Conservation (phyloP, 495 filamentous ascomycete species). For the Talaromyces thailandensis region DNA sequence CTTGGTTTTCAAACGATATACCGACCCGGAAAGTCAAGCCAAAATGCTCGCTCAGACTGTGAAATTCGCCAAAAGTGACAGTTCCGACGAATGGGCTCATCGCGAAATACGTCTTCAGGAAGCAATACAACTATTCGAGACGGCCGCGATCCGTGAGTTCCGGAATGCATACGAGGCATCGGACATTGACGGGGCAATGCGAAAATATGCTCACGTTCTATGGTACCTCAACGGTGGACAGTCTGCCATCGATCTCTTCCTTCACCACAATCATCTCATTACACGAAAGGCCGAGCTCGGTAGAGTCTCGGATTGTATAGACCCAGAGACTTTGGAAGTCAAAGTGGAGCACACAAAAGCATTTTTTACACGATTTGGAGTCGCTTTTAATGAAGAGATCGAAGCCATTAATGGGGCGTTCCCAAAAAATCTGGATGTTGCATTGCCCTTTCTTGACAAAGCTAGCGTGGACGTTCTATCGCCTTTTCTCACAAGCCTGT, state of each 20-base stretch:
- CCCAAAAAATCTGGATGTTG: slow-evolving; percentile 62
- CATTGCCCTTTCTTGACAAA: slow-evolving; percentile 70
- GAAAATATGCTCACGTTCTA: slow-evolving; percentile 78
- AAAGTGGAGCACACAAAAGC: slow-evolving; percentile 66
- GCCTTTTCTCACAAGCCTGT: slow-evolving; percentile 77
- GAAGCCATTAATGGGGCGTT: slow-evolving; percentile 77
- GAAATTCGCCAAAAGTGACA: slow-evolving; percentile 72
- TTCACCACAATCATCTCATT: slow-evolving; percentile 79
- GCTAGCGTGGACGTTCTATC: slow-evolving; percentile 75
- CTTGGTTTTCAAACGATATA: slow-evolving; percentile 74
- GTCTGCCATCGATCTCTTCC: slow-evolving; percentile 72
- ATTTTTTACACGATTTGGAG: slow-evolving; percentile 69
- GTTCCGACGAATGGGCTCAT: slow-evolving; percentile 59
- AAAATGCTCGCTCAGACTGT: slow-evolving; percentile 74
- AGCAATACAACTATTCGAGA: slow-evolving; percentile 84
- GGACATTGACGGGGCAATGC: slow-evolving; percentile 84
- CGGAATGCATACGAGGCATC: slow-evolving; percentile 83
- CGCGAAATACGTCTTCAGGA: slow-evolving; percentile 59
- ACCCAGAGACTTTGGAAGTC: slow-evolving; percentile 47
- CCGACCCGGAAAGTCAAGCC: slow-evolving; percentile 82
- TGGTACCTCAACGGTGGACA: slow-evolving; percentile 72
- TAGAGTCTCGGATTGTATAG: slow-evolving; percentile 74
- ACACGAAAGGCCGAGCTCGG: slow-evolving; percentile 62
- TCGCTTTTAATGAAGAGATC: slow-evolving; percentile 76
- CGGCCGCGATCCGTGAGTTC: slow-evolving; percentile 81